Conservation (phyloP, 2,329 filamentous ascomycete genomes). For the Capronia coronata region DNA sequence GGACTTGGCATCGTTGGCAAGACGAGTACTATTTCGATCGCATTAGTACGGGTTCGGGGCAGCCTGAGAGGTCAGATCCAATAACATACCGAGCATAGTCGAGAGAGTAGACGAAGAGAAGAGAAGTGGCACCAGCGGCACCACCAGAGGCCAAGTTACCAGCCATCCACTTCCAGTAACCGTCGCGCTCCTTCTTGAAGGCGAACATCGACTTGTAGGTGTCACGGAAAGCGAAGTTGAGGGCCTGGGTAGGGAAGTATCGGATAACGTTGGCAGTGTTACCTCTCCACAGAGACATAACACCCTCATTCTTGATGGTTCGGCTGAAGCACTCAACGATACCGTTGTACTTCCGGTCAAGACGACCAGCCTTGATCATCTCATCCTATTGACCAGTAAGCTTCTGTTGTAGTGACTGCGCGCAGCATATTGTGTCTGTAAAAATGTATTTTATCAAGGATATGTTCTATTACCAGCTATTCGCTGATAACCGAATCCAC, state of each 20-base stretch:
- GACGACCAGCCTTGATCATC: slow-evolving; percentile 98
- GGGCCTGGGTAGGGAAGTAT: slow-evolving; percentile 99
- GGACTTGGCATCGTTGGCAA: slow-evolving; percentile 99
- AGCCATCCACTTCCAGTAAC: slow-evolving; percentile 97
- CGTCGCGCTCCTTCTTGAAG: slow-evolving; percentile 99
- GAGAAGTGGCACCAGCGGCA: slow-evolving; percentile 98
- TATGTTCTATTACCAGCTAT: not conserved
- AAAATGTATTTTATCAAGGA: not conserved
- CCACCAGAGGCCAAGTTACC: slow-evolving; percentile 99
- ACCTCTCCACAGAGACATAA: slow-evolving; percentile 94
- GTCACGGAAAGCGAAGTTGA: slow-evolving; percentile 99
- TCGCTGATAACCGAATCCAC: slow-evolving; percentile 11
- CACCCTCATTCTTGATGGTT: slow-evolving; percentile 84
- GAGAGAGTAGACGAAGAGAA: slow-evolving; percentile 99
- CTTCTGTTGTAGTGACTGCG: not conserved
- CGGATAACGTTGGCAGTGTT: slow-evolving; percentile 99
- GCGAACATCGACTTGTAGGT: slow-evolving; percentile 99
- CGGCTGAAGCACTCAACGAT: slow-evolving; percentile 93
- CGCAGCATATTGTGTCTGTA: slow-evolving; percentile 1
- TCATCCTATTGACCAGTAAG: slow-evolving; percentile 67
- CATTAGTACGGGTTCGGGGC: slow-evolving; percentile 1
- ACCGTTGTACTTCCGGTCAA: slow-evolving; percentile 92
- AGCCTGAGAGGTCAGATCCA: not conserved
- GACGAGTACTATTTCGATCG: slow-evolving; percentile 70
- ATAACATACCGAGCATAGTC: slow-evolving; percentile 72